Percentiles rank a stretch among this genome's conserved stretches.
These are phyloP conservation scores for Eucalyptus dawsonii DNA, from an alignment of 345 rosid species.

Conservation along the genomic window DNA sequence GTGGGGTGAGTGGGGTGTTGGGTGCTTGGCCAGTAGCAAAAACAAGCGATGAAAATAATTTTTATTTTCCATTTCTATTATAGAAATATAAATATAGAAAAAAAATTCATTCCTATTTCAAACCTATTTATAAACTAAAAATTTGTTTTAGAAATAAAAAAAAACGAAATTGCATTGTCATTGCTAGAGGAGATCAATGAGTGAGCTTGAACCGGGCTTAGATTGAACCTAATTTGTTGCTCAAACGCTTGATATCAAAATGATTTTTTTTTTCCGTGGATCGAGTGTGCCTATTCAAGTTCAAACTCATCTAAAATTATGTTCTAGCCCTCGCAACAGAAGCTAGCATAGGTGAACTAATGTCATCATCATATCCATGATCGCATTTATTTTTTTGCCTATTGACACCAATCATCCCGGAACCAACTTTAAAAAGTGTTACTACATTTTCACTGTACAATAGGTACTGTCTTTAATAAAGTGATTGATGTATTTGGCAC, in stretches of 20 bases:
- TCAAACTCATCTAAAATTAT: background rate
- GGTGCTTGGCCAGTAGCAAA: no score
- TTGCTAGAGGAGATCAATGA: background rate
- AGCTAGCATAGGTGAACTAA: background rate
- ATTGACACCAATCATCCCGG: background rate
- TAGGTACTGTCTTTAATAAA: background rate
- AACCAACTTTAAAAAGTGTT: background rate
- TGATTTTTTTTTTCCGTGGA: fast-evolving
- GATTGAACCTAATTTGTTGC: background rate
- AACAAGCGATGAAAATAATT: fast-evolving
- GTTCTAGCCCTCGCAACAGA: background rate
- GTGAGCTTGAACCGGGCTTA: background rate
- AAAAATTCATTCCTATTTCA: fast-evolving
- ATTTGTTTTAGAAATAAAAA: fast-evolving
- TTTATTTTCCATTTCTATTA: no score
- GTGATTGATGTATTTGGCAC: background rate
- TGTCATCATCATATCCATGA: background rate
- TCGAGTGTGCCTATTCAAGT: fast-evolving
- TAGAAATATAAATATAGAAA: no score
- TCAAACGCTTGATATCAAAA: fast-evolving
- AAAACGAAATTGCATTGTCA: no score
- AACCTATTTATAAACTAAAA: no score
- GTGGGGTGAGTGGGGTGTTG: no score
- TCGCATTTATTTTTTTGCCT: background rate
- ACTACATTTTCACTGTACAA: background rate